Evolutionary conservation across 2,329 filamentous ascomycete species (phyloP), one percentile per base, ranked within the genome.

Genomic region (Neofusicoccum ribis): DNA sequence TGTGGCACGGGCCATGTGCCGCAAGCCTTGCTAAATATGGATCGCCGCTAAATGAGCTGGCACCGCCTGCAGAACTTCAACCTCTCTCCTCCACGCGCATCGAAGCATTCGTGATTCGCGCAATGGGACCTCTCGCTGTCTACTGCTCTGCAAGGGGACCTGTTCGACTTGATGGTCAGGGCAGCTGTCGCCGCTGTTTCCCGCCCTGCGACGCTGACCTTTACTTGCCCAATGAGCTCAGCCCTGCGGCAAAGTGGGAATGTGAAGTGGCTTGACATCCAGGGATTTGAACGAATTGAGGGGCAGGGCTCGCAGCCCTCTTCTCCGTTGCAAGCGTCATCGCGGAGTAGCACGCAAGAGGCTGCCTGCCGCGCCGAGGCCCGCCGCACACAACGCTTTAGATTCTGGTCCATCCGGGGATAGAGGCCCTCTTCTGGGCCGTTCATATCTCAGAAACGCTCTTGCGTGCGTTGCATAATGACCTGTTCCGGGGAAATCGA

Each of bases 11-110:
- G 23, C 47, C 47, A 31, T 14, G 23, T 23, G 47, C 47, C 47
- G 20, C n/a, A 7, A 12, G 47, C 50, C 41, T 20, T 36, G 43
- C 56, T 60, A 60, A 60, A 60, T 60, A 23, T 60, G 56, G 56
- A 37, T 47, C 27, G 56, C 31, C 43, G 47, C 36, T 60, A 31
- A 31, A 31, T 31, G 27, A 31, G 27, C 27, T 31, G 27, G 27
- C 27, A 31, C 27, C 27, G 27, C 27, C n/a, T 58, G 52, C 43
- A 46, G 39, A 59, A 46, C 17, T 46, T 20, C 54, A 59, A 14
- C 39, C 23, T 34, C 54, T 43, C 12, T 31, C 15, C 12, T 37
- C 50, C 3, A 3, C 11, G 37, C 15, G 14, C n/a, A 39, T 5
- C 20, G 20, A 37, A 17, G n/a, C n/a, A 15, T 46, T 46, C 17